phyloP scores from a whole-genome alignment of 2,329 filamentous ascomycete species.

The Fusarium guadeloupense region DNA sequence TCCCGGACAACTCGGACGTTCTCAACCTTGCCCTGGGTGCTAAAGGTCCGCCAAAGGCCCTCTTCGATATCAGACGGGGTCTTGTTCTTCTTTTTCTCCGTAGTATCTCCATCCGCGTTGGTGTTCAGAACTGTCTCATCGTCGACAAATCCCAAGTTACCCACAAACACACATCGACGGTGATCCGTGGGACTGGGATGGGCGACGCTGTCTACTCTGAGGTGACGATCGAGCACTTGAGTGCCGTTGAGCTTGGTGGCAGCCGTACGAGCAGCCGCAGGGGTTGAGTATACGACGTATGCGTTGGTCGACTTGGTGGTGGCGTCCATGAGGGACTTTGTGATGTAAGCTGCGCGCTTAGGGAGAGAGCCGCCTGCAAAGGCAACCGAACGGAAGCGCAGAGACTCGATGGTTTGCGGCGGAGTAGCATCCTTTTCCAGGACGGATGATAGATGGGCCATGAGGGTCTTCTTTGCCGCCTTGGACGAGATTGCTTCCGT shows the following conservation, averaged over 20 bases:
- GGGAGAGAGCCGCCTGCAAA: conserved; percentile 81
- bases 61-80: conserved; percentile 88
- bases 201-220: conserved; percentile 90
- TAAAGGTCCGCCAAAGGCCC: conserved; percentile 86
- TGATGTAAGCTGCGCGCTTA: conserved; percentile 94
- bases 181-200: conserved; percentile 86
- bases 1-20: conserved; percentile 93
- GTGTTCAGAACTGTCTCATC: conserved; percentile 79
- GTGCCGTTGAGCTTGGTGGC: conserved; percentile 83
- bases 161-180: conserved; percentile 92
- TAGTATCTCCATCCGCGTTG: conserved; percentile 70
- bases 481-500: conserved; percentile 84
- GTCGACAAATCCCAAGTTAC: conserved; percentile 95
- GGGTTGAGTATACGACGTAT: conserved; percentile 87
- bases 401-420: conserved; percentile 82
- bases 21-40: conserved; percentile 81
- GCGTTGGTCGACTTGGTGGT: conserved; percentile 95
- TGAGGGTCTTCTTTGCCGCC: conserved; percentile 78
- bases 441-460: conserved; percentile 81
- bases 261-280: conserved; percentile 78
- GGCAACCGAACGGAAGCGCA: conserved; percentile 93
- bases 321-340: conserved; percentile 86
- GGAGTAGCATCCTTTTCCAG: conserved; percentile 63
- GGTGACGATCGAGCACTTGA: conserved; percentile 83
- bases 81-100: conserved; percentile 77